A percentile compares a stretch with the other conserved stretches of the same genome.
phyloP scores from a whole-genome alignment of 371 early-diverging fungal species.

The Cokeromyces recurvatus region DNA sequence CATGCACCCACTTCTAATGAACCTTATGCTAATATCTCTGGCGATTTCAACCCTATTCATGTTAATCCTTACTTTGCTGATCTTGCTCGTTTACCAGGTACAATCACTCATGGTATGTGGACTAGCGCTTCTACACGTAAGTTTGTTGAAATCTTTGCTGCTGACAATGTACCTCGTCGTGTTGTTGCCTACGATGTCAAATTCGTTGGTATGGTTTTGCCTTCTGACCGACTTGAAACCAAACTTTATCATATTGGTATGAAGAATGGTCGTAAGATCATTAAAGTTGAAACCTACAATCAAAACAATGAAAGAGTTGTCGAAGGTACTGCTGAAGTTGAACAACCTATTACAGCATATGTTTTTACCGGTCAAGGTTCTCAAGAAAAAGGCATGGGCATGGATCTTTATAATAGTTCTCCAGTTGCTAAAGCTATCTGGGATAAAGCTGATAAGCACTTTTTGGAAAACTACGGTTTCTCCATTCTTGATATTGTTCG shows the following conservation, averaged over 20 bases:
- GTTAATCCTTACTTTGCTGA: conserved; percentile 94
- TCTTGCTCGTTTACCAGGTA: conserved; percentile 83
- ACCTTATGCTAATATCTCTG: conserved; percentile 82
- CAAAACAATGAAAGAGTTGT: conserved; percentile 80
- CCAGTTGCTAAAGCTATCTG: conserved; percentile 83
- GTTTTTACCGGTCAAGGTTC: conserved; percentile 96
- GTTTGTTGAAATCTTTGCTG: conserved; percentile 90
- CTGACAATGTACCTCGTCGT: conserved; percentile 88
- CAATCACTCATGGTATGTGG: conserved; percentile 98
- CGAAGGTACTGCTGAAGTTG: conserved; percentile 87
- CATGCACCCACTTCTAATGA: conserved; percentile 76
- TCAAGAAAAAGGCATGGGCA: conserved; percentile 93
- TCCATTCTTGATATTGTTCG: conserved; percentile 90
- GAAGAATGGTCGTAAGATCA: conserved; percentile 92
- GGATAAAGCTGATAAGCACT: conserved; percentile 88
- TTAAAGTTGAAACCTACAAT: conserved; percentile 86
- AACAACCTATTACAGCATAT: conserved; percentile 85
- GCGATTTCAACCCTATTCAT: conserved; percentile 94
- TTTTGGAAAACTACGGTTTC: conserved; percentile 81
- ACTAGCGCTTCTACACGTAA: conserved; percentile 89
- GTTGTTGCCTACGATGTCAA: conserved; percentile 75
- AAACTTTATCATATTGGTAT: conserved; percentile 91
- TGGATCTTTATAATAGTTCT: conserved; percentile 83
- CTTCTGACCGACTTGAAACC: conserved; percentile 79
- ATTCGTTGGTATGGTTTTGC: conserved; percentile 82